Base-by-base conservation (phyloP, 352 stramenopile genomes). In the Phytophthora litchii region DNA sequence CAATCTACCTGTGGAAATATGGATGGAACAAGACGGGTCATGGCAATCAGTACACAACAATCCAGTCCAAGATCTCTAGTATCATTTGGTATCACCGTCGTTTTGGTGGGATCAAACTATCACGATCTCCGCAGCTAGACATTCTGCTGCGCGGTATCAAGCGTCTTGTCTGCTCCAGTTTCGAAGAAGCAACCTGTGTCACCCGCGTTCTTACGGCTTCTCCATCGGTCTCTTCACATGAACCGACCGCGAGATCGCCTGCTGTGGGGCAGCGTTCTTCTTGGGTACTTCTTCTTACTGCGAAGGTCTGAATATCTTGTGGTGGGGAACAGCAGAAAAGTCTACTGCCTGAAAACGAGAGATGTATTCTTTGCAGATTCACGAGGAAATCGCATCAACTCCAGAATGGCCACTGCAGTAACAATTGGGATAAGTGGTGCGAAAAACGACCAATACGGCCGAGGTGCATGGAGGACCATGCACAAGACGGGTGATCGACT, bases 361-460 rank as follows among this genome's bases (percentile, higher is more conserved):
- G 36, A 71, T 25, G 56, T 46, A 3, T 67, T 60, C 34, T 71
- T 60, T 25, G 5, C 36, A 14, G 48, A 69, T 35, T 17, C 8
- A 3, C 4, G 10, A 8, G 45, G 51, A 14, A 51, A 25, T 4
- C 16, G 1, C 0, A 36, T 23, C 12, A 2, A 13, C n/a, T 0
- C n/a, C 8, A 9, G 16, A 1, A 12, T 4, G 1, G 60, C 59
- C 1, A 67, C 54, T 1, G 1, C 51, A 4, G 61, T 71, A 1
- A 69, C 60, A 0, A 60, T 74, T 10, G 51, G 62, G 0, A 21
- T 70, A 2, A 17, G 36, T n/a, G 50, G 55, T 4, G 36, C 54
- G 0, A 67, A 70, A 23, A 74, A 64, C 16, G 51, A 67, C 23
- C 54, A 74, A 42, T 67, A 59, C 34, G 60, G 66, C 14, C 34